Conservation (phyloP, 257 asterid species). For the Paraleonurus japonicus region DNA sequence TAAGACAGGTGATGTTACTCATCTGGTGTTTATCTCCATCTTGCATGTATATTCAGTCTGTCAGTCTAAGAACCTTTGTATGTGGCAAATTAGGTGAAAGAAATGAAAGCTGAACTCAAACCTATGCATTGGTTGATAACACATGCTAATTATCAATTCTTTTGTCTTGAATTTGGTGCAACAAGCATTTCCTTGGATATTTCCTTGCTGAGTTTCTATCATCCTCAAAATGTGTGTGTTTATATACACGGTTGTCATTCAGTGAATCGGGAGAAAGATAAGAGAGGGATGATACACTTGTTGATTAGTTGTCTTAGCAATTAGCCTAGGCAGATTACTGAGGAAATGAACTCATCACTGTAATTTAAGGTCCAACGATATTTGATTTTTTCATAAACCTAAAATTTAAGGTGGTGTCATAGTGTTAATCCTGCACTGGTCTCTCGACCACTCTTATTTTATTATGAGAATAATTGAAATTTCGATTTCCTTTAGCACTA, state of each 20-base stretch:
- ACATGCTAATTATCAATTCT: background rate
- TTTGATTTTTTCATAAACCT: slow-evolving; percentile 12
- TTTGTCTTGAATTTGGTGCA: background rate
- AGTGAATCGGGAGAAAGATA: background rate
- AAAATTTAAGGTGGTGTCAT: background rate
- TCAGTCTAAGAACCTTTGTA: too few relatives aligned
- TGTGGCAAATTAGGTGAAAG: background rate
- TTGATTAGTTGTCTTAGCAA: background rate
- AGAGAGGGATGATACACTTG: background rate
- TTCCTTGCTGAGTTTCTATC: background rate
- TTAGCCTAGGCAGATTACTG: background rate
- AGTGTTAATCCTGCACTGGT: background rate
- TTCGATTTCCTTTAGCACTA: slow-evolving; percentile 5
- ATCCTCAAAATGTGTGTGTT: slow-evolving; percentile 1
- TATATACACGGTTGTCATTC: background rate
- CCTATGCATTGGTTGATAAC: slow-evolving; percentile 1
- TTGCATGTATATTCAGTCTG: too few relatives aligned
- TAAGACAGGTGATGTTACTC: background rate
- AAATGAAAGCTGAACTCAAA: background rate
- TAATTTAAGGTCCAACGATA: background rate
- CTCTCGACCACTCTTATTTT: background rate
- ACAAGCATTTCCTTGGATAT: background rate
- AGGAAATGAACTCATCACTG: background rate
- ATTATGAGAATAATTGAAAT: background rate
- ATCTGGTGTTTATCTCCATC: too few relatives aligned